These are phyloP conservation scores for Fusarium ramigenum DNA, from an alignment of 2,329 filamentous ascomycete species.

Conservation along the genomic window DNA sequence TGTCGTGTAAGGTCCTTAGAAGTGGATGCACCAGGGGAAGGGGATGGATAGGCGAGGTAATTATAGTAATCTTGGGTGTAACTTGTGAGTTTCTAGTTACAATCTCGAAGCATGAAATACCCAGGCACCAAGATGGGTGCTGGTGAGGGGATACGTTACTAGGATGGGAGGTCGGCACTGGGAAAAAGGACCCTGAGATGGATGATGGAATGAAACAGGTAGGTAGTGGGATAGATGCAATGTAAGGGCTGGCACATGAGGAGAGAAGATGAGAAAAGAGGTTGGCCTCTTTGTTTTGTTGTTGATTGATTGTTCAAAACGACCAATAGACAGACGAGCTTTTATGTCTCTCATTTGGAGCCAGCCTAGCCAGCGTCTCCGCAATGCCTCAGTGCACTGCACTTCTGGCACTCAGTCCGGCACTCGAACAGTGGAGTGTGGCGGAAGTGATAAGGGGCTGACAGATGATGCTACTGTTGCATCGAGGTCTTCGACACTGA, in stretches of 20 bases:
- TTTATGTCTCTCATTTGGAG: constrained; percentile 9
- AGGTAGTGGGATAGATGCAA: not conserved
- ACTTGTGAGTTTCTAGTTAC: not conserved
- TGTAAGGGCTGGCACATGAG: constrained; percentile 15
- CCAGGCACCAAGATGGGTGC: not conserved
- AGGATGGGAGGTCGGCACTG: not conserved
- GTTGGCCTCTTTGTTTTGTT: constrained; percentile 35
- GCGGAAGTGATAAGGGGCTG: constrained; percentile 25
- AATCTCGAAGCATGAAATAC: not conserved
- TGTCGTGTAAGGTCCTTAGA: not conserved
- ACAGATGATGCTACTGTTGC: constrained; percentile 8
- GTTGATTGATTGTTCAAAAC: constrained; percentile 28
- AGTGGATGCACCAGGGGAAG: not conserved
- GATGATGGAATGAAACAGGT: constrained; percentile 26
- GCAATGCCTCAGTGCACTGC: not conserved
- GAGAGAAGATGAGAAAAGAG: constrained; percentile 2
- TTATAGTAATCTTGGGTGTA: not conserved
- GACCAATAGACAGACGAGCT: constrained; percentile 11
- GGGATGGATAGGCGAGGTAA: constrained; percentile 11
- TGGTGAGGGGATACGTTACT: not conserved
- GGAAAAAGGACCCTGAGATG: constrained; percentile 16
- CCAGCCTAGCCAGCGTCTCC: constrained; percentile 3
- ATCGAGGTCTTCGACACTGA: constrained; percentile 21
- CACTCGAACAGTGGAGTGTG: constrained; percentile 10
- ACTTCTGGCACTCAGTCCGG: not conserved